These are phyloP conservation scores for Epichloe hybrida DNA, from an alignment of 2,329 filamentous ascomycete species.

Conservation along the genomic window DNA sequence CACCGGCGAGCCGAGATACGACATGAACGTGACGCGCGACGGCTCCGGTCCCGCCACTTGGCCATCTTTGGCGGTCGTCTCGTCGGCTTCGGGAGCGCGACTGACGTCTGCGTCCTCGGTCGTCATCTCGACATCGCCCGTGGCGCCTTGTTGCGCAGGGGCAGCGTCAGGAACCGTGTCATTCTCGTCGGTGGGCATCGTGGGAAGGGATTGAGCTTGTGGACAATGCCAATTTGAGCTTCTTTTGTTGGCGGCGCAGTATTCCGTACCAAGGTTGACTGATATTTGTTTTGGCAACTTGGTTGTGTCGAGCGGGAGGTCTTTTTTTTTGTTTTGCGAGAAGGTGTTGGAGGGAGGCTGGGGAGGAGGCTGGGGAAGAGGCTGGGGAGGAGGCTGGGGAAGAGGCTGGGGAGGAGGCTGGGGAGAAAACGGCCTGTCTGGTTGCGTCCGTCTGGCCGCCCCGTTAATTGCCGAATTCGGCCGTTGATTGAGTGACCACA, in stretches of 20 bases:
- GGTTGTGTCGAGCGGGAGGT: background rate
- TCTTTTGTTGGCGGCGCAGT: background rate
- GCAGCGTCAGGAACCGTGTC: constrained; percentile 7
- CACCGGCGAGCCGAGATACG: constrained; percentile 55
- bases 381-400: background rate
- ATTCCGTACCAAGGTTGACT: background rate
- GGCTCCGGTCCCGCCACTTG: constrained; percentile 25
- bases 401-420: no score
- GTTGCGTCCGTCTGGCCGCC: no score
- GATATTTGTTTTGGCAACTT: background rate
- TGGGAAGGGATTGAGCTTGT: background rate
- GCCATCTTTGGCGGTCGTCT: constrained; percentile 12
- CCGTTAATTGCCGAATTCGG: no score
- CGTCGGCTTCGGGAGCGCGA: constrained; percentile 15
- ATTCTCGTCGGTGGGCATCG: background rate
- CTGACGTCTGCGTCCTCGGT: constrained; percentile 15
- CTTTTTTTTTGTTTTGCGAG: background rate
- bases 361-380: no score
- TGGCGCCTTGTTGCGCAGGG: constrained; percentile 13
- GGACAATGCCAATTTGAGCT: background rate
- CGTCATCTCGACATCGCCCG: constrained; percentile 26
- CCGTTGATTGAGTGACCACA: no score
- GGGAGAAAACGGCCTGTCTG: no score
- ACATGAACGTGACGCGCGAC: constrained; percentile 34
- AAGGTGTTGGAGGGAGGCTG: background rate